Conservation (phyloP, 2,329 filamentous ascomycete species). For the Sporothrix brunneoviolacea region DNA sequence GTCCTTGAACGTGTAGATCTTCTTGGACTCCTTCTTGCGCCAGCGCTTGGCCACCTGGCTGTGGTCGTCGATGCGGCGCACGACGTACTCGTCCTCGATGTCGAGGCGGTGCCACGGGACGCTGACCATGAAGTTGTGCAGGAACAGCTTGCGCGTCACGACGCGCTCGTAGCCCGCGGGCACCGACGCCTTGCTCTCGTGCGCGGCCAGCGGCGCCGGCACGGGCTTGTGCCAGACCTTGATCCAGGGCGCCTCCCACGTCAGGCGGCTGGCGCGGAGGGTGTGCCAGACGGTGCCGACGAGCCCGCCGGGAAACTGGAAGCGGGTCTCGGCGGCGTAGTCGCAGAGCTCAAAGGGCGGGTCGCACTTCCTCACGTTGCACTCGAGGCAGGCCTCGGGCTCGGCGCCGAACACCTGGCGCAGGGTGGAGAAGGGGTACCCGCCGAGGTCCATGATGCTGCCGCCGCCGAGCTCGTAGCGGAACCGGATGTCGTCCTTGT, state of each 20-base stretch:
- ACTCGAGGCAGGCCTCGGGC: slow-evolving; percentile 32
- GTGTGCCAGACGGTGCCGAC: slow-evolving; percentile 25
- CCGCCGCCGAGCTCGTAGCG: slow-evolving; percentile 15
- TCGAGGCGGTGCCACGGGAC: slow-evolving; percentile 30
- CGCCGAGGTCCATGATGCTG: slow-evolving; percentile 32
- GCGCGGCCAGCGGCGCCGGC: background rate
- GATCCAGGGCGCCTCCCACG: background rate
- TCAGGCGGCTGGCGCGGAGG: slow-evolving; percentile 1
- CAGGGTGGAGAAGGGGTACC: slow-evolving; percentile 31
- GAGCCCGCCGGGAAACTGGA: slow-evolving; percentile 33
- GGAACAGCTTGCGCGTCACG: slow-evolving; percentile 22
- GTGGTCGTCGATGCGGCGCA: slow-evolving; percentile 21
- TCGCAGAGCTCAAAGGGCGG: slow-evolving; percentile 29
- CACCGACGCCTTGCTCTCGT: background rate
- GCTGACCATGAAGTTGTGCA: slow-evolving; percentile 26
- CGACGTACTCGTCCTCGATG: slow-evolving; percentile 29
- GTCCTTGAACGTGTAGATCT: slow-evolving; percentile 31
- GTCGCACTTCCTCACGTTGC: slow-evolving; percentile 24
- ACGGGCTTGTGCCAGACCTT: slow-evolving; percentile 10
- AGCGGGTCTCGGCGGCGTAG: slow-evolving; percentile 28
- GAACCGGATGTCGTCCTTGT: slow-evolving; percentile 33
- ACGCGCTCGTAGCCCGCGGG: slow-evolving; percentile 11
- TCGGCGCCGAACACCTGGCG: slow-evolving; percentile 33
- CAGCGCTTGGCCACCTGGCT: slow-evolving; percentile 16
- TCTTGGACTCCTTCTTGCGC: slow-evolving; percentile 21